These are phyloP conservation scores for Pleurotus tuoliensis DNA, from an alignment of 768 basidiomycete species.

Conservation along the genomic window DNA sequence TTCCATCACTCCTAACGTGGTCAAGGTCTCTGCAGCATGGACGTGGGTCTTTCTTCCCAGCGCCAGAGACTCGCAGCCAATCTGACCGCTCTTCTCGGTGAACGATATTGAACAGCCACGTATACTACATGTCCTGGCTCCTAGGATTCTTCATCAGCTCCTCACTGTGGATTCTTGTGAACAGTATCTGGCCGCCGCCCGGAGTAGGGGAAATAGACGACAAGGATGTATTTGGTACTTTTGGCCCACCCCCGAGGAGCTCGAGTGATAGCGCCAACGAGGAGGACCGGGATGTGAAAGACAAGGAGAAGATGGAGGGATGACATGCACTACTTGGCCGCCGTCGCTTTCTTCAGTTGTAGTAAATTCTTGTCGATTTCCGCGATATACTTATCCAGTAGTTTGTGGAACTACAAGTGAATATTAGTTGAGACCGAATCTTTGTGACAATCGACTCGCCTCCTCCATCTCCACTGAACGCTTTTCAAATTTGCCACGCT, in stretches of 20 bases:
- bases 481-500: constrained; percentile 66
- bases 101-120: constrained; percentile 10
- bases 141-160: constrained; percentile 21
- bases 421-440: background rate
- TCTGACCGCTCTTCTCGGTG: no score
- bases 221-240: constrained; percentile 18
- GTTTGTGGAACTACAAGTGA: constrained; percentile 62
- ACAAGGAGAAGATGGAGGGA: background rate
- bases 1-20: constrained; percentile 14
- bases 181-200: constrained; percentile 19
- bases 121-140: constrained; percentile 24
- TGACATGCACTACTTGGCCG: constrained; percentile 15
- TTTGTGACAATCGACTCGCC: constrained; percentile 33
- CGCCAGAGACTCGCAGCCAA: no score
- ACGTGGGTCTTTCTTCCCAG: constrained; percentile 13
- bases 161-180: constrained; percentile 17
- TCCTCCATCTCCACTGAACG: constrained; percentile 68
- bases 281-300: background rate
- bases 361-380: constrained; percentile 67
- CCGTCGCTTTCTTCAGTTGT: constrained; percentile 57
- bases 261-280: background rate
- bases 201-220: constrained; percentile 20
- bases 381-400: constrained; percentile 55
- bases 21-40: constrained; percentile 18
- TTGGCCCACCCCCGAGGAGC: constrained; percentile 4